These are phyloP conservation scores for Trametes coccinea DNA, from an alignment of 768 basidiomycete species.

Conservation along the genomic window DNA sequence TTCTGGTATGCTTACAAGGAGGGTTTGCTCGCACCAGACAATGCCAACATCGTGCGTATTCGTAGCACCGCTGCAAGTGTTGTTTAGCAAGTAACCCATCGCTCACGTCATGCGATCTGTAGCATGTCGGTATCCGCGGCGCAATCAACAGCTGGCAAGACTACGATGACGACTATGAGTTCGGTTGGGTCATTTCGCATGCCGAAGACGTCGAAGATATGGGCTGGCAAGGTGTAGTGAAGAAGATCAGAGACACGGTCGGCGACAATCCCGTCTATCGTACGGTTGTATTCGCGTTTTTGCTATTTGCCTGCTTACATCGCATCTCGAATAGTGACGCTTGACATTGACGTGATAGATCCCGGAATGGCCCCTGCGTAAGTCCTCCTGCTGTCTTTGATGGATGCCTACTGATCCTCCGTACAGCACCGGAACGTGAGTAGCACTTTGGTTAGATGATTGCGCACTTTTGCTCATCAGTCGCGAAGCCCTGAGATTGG, in stretches of 20 bases:
- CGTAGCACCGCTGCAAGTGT: background rate
- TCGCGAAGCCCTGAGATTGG: constrained; percentile 34
- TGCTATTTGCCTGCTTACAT: background rate
- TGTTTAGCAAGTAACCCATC: background rate
- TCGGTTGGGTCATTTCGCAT: constrained; percentile 35
- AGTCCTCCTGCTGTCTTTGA: background rate
- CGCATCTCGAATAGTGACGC: constrained; percentile 10
- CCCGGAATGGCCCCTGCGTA: constrained; percentile 25
- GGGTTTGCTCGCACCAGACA: constrained; percentile 34
- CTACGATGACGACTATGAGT: constrained; percentile 33
- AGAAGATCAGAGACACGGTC: constrained; percentile 34
- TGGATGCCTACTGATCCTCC: background rate
- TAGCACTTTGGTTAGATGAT: background rate
- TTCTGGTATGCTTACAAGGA: constrained; percentile 37
- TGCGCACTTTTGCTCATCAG: background rate
- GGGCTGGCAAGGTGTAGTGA: constrained; percentile 34
- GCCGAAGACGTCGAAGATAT: constrained; percentile 37
- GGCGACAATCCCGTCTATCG: constrained; percentile 38
- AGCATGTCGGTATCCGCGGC: constrained; percentile 36
- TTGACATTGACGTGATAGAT: constrained; percentile 27
- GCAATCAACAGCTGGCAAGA: constrained; percentile 31
- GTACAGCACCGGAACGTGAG: constrained; percentile 31
- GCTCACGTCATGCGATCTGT: background rate
- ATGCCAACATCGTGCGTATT: constrained; percentile 33
- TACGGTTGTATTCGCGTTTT: constrained; percentile 3